Evolutionary conservation across 2,329 filamentous ascomycete genomes (phyloP), one percentile per base, ranked within the genome.

Genomic region (Anthostomella pinea): DNA sequence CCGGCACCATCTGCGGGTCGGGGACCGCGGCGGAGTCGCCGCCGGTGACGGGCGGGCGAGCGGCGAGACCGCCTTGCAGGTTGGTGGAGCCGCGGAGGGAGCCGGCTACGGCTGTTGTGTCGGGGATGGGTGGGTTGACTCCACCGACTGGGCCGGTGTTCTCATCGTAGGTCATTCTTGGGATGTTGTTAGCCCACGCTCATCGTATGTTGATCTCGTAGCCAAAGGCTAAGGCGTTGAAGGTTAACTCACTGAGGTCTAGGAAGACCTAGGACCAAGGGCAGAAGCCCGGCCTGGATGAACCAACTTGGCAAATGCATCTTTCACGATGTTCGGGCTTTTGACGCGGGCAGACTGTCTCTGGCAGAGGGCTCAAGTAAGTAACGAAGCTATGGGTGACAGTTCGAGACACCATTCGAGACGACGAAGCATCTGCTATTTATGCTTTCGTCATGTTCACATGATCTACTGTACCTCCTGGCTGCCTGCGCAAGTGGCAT

Each of bases 121-220:
- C 62, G 1, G 68, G 61, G 6, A 60, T 56, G 1, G 65, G 63
- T 3, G 65, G 54, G 15, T 51, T 49, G 2, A 70, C 54, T 8
- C 67, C 69, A 7, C 54, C 68, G 6, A 71, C 64, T 1, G 63
- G 51, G 3, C 66, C 67, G 2, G 49, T 54, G 39, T 70, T 70
- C 35, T 68, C 65, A 5, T 59, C 68, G 37, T 68, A 67, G 21
- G 59, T 60, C 50, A 68, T 64, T 35, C 63, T 66, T 8, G 6
- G 11, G 8, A 9, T 10, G 2, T 14, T 23, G 20, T 55, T 33
- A 53, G 43, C 27, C 24, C 10, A 20, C 18, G 3, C 10, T 22
- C 18, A 7, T 1, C 14, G 26, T 11, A 19, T n/a, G n/a, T n/a
- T n/a, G n/a, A n/a, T n/a, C n/a, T n/a, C n/a, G n/a, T 19, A 30